Evolutionary conservation across 768 basidiomycete species (phyloP).

Genomic region (Pleurotus salmoneostramineus): DNA sequence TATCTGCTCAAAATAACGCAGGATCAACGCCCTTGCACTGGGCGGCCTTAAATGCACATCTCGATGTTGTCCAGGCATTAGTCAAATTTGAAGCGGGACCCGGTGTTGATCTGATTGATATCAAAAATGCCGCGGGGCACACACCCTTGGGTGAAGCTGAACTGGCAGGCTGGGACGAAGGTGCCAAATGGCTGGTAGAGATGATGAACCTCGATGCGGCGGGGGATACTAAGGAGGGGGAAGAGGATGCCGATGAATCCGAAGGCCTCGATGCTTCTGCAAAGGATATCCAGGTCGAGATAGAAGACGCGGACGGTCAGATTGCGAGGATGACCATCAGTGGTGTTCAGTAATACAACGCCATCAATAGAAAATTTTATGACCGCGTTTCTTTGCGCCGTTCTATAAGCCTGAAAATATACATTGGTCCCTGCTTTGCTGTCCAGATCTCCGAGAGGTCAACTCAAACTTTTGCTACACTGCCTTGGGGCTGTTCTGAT

Average conservation of each 20-base stretch:
- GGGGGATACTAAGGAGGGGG: slow-evolving; percentile 26
- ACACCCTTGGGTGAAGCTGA: slow-evolving; percentile 84
- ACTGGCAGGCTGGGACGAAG: slow-evolving; percentile 77
- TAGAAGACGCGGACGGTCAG: slow-evolving; percentile 68
- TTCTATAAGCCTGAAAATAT: not conserved
- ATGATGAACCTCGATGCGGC: slow-evolving; percentile 71
- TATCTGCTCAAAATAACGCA: slow-evolving; percentile 62
- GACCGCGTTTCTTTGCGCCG: not conserved
- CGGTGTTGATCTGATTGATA: slow-evolving; percentile 67
- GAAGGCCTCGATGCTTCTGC: slow-evolving; percentile 23
- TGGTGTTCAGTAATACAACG: slow-evolving; percentile 10
- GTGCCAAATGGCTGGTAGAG: slow-evolving; percentile 76
- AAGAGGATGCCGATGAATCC: slow-evolving; percentile 30
- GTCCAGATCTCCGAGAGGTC: no score
- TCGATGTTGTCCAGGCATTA: slow-evolving; percentile 55
- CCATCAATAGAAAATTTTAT: no score
- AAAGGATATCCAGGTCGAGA: slow-evolving; percentile 60
- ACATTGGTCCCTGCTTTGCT: no score
- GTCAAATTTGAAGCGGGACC: slow-evolving; percentile 55
- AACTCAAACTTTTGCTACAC: no score
- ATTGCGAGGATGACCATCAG: slow-evolving; percentile 61
- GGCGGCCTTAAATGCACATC: slow-evolving; percentile 84
- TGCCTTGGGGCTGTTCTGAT: no score
- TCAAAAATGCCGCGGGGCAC: slow-evolving; percentile 67
- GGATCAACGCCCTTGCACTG: slow-evolving; percentile 88